Conservation (phyloP, 1,139 yeast species). For the Candida pseudocylindracea region DNA sequence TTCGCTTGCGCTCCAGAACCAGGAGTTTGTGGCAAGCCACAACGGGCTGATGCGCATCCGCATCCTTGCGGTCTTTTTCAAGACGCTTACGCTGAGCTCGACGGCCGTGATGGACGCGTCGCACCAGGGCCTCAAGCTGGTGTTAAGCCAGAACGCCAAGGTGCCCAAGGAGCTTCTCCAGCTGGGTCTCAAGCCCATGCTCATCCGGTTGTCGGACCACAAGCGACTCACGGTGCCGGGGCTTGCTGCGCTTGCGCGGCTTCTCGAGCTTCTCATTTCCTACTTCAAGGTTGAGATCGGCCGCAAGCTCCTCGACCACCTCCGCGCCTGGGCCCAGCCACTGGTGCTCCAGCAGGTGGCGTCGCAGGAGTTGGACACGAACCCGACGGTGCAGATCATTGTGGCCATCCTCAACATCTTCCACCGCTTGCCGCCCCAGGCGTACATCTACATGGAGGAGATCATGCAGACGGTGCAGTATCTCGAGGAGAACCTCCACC, state of each 20-base stretch:
- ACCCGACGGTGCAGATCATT: constrained; percentile 66
- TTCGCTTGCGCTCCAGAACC: constrained; percentile 65
- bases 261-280: constrained; percentile 69
- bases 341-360: constrained; percentile 49
- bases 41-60: constrained; percentile 60
- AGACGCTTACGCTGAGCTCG: constrained; percentile 73
- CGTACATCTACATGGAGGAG: constrained; percentile 80
- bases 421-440: constrained; percentile 80
- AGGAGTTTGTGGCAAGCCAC: constrained; percentile 28
- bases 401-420: constrained; percentile 83
- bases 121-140: constrained; percentile 65
- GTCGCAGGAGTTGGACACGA: constrained; percentile 53
- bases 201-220: constrained; percentile 87
- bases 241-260: constrained; percentile 71
- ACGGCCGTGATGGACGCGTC: constrained; percentile 86
- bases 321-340: constrained; percentile 94
- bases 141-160: constrained; percentile 68
- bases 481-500: constrained; percentile 64
- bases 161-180: constrained; percentile 85
- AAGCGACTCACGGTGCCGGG: constrained; percentile 79
- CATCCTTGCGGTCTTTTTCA: constrained; percentile 84
- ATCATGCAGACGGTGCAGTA: constrained; percentile 53
- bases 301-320: constrained; percentile 72
- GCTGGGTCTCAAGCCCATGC: constrained; percentile 84
- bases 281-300: constrained; percentile 97